Evolutionary conservation across 2,329 filamentous ascomycete species (phyloP).

Genomic region (Penicillium vulpinum): DNA sequence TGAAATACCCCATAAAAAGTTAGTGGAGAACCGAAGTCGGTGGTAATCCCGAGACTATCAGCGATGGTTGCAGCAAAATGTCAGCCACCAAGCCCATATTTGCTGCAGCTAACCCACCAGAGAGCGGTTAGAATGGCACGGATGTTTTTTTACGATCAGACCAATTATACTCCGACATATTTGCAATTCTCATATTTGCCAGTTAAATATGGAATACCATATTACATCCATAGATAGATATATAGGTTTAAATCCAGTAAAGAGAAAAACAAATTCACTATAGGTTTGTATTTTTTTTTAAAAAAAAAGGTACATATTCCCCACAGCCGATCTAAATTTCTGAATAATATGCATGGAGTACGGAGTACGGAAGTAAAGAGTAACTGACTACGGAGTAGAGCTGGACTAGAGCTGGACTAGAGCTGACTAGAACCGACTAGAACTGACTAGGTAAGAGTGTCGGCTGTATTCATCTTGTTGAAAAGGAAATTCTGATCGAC

Average conservation of each 20-base stretch:
- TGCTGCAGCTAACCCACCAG: constrained; percentile 23
- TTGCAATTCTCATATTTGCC: too few species aligned
- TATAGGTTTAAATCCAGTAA: too few species aligned
- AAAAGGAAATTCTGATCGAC: constrained; percentile 18
- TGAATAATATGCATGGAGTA: background rate
- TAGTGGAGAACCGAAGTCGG: constrained; percentile 19
- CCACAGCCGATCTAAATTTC: constrained; percentile 3
- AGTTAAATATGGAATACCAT: too few species aligned
- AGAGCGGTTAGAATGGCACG: constrained; percentile 11
- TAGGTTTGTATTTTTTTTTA: too few species aligned
- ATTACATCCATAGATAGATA: too few species aligned
- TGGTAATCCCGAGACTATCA: constrained; percentile 22
- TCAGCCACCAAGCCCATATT: constrained; percentile 15
- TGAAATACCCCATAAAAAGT: background rate
- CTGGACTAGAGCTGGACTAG: too few species aligned
- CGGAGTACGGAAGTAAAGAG: background rate
- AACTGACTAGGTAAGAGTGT: too few species aligned
- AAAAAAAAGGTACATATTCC: background rate
- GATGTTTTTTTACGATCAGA: background rate
- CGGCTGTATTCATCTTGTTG: background rate
- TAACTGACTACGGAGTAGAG: too few species aligned
- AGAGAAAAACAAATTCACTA: too few species aligned
- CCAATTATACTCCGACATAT: background rate
- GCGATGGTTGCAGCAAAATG: too few species aligned
- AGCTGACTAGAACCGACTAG: background rate